Conservation (phyloP, 192 early-diverging fungal genomes). For the Entophlyctis luteolus region DNA sequence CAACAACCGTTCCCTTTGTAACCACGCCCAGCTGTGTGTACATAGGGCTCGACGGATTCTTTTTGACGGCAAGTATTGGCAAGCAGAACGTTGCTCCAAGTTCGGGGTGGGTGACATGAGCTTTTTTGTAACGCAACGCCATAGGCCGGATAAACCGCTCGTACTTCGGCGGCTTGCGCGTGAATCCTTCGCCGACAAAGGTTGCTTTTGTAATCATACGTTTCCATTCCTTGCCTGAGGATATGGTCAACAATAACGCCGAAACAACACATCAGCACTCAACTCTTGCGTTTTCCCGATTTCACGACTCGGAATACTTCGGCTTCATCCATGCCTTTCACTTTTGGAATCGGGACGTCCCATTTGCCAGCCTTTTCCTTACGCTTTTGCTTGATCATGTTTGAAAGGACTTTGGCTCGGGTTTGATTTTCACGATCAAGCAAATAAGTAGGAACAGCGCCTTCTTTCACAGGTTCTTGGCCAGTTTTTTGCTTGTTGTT, state of each 20-base stretch:
- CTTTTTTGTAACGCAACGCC: conserved; percentile 97
- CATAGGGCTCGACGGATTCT: conserved; percentile 93
- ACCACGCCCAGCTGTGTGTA: conserved; percentile 97
- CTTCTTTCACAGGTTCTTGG: conserved; percentile 85
- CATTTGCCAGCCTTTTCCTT: conserved; percentile 77
- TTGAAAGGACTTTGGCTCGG: conserved; percentile 93
- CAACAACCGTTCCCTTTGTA: conserved; percentile 97
- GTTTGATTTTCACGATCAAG: conserved; percentile 97
- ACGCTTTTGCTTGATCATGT: conserved; percentile 99
- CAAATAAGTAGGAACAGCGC: conserved; percentile 94
- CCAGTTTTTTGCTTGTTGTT: conserved; percentile 88
- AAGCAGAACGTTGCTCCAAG: conserved; percentile 94
- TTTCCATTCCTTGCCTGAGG: conserved; percentile 89
- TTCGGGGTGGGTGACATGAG: conserved; percentile 98
- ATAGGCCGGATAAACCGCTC: conserved; percentile 97
- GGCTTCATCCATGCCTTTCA: conserved; percentile 97
- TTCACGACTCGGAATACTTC: conserved; percentile 98
- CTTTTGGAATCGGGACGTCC: conserved; percentile 92
- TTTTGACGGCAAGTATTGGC: conserved; percentile 96
- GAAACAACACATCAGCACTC: neutral
- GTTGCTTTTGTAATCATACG: conserved; percentile 98
- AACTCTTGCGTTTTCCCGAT: conserved; percentile 84
- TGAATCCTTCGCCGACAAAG: conserved; percentile 98
- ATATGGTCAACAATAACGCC: neutral
- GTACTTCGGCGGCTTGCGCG: conserved; percentile 98